Evolutionary conservation across 192 early-diverging fungal genomes (phyloP).

Genomic region (Coemansia furcata): DNA sequence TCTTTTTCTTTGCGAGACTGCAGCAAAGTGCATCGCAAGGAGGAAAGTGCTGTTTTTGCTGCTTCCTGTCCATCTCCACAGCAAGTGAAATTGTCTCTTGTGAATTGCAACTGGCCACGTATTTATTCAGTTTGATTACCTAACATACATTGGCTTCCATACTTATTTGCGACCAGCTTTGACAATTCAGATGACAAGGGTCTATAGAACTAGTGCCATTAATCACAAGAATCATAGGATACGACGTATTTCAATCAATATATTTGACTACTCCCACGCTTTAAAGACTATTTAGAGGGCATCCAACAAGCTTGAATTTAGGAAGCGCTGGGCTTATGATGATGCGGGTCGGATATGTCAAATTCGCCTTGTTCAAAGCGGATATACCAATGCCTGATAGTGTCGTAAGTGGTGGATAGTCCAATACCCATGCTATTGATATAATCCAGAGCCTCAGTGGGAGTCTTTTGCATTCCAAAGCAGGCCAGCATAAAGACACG

Average conservation of each 20-base stretch:
- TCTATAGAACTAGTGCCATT: constrained; percentile 44
- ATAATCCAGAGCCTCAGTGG: not conserved
- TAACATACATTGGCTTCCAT: no score
- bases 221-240: not conserved
- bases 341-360: not conserved
- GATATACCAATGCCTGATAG: not conserved
- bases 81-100: no score
- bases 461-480: not conserved
- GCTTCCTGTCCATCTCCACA: no score
- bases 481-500: not conserved
- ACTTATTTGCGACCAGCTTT: constrained; percentile 36
- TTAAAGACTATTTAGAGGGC: no score
- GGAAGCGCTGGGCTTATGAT: not conserved
- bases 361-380: not conserved
- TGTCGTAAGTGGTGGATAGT: not conserved
- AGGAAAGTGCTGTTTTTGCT: no score
- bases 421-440: not conserved
- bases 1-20: no score
- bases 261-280: no score
- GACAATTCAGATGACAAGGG: constrained; percentile 19
- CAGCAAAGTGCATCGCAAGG: no score
- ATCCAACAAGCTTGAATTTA: not conserved
- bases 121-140: no score
- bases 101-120: no score
- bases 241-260: not conserved